Conservation (phyloP, 2,329 filamentous ascomycete genomes). For the Exophiala mesophila region DNA sequence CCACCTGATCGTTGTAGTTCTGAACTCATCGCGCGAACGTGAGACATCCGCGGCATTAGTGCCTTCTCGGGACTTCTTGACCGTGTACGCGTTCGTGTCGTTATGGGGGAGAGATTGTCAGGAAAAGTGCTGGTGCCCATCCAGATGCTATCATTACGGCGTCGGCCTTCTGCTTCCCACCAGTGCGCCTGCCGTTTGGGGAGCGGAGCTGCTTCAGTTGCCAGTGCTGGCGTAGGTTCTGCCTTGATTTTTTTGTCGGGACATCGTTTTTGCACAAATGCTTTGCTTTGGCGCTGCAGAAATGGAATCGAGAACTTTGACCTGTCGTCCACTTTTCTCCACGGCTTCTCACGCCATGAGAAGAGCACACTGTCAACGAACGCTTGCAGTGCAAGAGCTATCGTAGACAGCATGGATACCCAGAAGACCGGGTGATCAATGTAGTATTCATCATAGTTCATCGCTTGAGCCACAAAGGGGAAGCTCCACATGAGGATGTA, state of each 20-base stretch:
- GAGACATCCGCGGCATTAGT: neutral
- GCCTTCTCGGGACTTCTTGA: conserved; percentile 16
- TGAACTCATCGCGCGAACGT: conserved; percentile 9
- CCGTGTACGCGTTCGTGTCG: conserved; percentile 9
- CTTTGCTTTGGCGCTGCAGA: conserved; percentile 3
- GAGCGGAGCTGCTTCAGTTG: neutral
- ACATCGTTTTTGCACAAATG: conserved; percentile 2
- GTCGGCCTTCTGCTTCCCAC: conserved; percentile 26
- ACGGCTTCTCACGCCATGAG: conserved; percentile 64
- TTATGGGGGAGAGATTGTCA: conserved; percentile 7
- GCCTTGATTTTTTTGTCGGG: neutral
- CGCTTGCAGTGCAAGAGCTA: conserved; percentile 62
- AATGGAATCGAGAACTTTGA: conserved; percentile 14
- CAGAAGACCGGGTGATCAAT: conserved; percentile 51
- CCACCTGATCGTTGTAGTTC: conserved; percentile 4
- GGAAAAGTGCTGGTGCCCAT: conserved; percentile 16
- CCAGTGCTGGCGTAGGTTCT: neutral
- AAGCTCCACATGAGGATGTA: conserved; percentile 69
- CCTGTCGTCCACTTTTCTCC: conserved; percentile 37
- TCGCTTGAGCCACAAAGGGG: conserved; percentile 62
- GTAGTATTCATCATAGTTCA: conserved; percentile 53
- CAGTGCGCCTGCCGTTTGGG: conserved; percentile 11
- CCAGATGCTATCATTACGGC: conserved; percentile 25
- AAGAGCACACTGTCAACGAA: conserved; percentile 66
- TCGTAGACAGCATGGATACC: conserved; percentile 51